Evolutionary conservation across 306 rosid species (phyloP).

Genomic region (Parietaria judaica): DNA sequence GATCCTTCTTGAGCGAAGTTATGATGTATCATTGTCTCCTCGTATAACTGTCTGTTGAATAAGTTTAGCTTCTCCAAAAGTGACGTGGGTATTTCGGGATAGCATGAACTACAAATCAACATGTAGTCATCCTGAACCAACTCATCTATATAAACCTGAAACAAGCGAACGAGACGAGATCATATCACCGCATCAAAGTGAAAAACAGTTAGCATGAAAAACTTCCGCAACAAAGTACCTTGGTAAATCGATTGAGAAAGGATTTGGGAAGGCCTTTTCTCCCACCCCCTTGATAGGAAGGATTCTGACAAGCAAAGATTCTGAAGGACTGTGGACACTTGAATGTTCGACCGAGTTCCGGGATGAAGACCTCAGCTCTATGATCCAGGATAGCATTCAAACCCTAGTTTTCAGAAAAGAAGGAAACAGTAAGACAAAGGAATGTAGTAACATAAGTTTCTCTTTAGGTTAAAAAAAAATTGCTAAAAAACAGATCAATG

Average conservation of each 20-base stretch:
- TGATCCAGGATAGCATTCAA: constrained; percentile 95
- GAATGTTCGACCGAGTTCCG: constrained; percentile 71
- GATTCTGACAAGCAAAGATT: constrained; percentile 97
- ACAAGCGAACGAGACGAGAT: constrained; percentile 7
- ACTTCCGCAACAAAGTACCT: constrained; percentile 37
- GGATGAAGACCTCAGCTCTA: constrained; percentile 95
- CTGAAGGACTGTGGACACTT: constrained; percentile 81
- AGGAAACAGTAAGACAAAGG: background rate
- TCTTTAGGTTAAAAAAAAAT: background rate
- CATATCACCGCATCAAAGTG: background rate
- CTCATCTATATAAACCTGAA: constrained; percentile 90
- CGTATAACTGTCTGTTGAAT: constrained; percentile 73
- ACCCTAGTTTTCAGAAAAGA: constrained; percentile 46
- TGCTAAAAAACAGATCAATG: constrained; percentile 2
- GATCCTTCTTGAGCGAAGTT: constrained; percentile 82
- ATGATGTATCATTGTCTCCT: constrained; percentile 56
- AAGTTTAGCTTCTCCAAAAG: constrained; percentile 50
- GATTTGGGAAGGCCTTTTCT: constrained; percentile 94
- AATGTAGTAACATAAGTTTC: constrained; percentile 4
- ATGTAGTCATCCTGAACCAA: constrained; percentile 67
- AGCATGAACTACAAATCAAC: constrained; percentile 70
- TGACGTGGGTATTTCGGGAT: constrained; percentile 42
- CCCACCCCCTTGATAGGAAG: constrained; percentile 89
- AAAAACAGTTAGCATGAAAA: constrained; percentile 2
- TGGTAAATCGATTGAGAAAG: constrained; percentile 84